Conservation (phyloP, 2,329 filamentous ascomycete genomes). For the Pseudocercospora musae region DNA sequence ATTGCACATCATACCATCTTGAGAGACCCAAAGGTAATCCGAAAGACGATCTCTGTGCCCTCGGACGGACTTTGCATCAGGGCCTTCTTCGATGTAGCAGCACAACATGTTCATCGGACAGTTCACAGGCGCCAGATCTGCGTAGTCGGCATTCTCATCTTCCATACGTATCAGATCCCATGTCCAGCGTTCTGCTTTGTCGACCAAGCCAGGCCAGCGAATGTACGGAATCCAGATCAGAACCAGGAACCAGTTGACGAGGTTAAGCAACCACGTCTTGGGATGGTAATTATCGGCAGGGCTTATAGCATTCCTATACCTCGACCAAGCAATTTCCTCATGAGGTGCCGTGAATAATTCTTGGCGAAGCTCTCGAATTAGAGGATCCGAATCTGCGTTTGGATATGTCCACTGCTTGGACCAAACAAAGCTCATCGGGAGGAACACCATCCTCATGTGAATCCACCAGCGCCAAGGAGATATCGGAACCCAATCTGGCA, state of each 20-base stretch:
- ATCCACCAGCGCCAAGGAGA: slow-evolving; percentile 56
- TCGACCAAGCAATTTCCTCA: slow-evolving; percentile 71
- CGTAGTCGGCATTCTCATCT: slow-evolving; percentile 86
- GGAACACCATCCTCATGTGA: slow-evolving; percentile 93
- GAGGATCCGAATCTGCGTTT: slow-evolving; percentile 56
- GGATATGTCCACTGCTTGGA: slow-evolving; percentile 78
- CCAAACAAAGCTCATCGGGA: slow-evolving; percentile 88
- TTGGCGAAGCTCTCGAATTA: slow-evolving; percentile 69
- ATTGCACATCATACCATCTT: slow-evolving; percentile 90
- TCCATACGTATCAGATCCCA: slow-evolving; percentile 86
- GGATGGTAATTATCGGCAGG: slow-evolving; percentile 85
- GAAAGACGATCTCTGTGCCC: slow-evolving; percentile 76
- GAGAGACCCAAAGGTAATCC: slow-evolving; percentile 88
- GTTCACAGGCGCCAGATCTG: slow-evolving; percentile 84
- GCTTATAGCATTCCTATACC: slow-evolving; percentile 78
- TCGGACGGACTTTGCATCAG: slow-evolving; percentile 65
- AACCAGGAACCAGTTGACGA: slow-evolving; percentile 72
- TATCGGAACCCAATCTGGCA: slow-evolving; percentile 37
- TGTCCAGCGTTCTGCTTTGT: slow-evolving; percentile 73
- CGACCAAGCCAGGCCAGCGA: slow-evolving; percentile 61
- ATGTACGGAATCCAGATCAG: slow-evolving; percentile 79
- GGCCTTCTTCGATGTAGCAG: slow-evolving; percentile 81
- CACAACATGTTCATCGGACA: slow-evolving; percentile 84
- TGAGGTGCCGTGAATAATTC: slow-evolving; percentile 82
- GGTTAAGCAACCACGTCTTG: slow-evolving; percentile 78